Evolutionary conservation across 805 yeast species (phyloP).

Genomic region (Myxozyma mucilagina): DNA sequence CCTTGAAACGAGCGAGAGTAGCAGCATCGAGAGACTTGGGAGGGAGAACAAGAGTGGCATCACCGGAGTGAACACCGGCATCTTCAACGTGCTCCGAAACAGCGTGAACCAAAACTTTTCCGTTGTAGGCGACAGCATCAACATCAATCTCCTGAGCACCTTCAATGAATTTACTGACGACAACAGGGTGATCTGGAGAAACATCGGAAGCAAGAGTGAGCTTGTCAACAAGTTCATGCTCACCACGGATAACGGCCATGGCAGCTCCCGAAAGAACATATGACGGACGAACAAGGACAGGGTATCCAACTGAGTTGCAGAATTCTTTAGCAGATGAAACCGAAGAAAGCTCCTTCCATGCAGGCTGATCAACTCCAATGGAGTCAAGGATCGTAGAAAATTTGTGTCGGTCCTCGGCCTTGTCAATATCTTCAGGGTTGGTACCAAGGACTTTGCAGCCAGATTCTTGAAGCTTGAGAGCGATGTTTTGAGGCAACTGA

Average conservation of each 20-base stretch:
- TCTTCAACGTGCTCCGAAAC: slow-evolving; percentile 97
- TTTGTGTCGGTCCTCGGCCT: slow-evolving; percentile 98
- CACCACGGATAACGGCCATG: slow-evolving; percentile 86
- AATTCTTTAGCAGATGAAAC: slow-evolving; percentile 80
- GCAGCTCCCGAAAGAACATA: slow-evolving; percentile 98
- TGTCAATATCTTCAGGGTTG: slow-evolving; percentile 89
- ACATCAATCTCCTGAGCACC: slow-evolving; percentile 97
- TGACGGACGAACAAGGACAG: slow-evolving; percentile 96
- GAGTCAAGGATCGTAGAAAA: slow-evolving; percentile 92
- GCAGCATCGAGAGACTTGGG: slow-evolving; percentile 75
- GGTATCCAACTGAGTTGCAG: slow-evolving; percentile 86
- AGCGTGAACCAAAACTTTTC: slow-evolving; percentile 88
- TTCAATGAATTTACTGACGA: slow-evolving; percentile 90
- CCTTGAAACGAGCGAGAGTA: slow-evolving; percentile 72
- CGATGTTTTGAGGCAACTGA: slow-evolving; percentile 96
- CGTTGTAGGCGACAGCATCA: slow-evolving; percentile 92
- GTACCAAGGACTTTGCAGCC: slow-evolving; percentile 93
- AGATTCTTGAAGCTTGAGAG: slow-evolving; percentile 71
- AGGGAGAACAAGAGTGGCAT: slow-evolving; percentile 92
- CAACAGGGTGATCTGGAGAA: slow-evolving; percentile 96
- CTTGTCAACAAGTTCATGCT: slow-evolving; percentile 77
- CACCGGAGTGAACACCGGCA: slow-evolving; percentile 99
- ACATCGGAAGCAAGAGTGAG: slow-evolving; percentile 87
- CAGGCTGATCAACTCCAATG: slow-evolving; percentile 93
- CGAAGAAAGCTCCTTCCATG: slow-evolving; percentile 93